Base-by-base conservation (phyloP, 2,329 filamentous ascomycete genomes). In the Neodidymelliopsis sp. region DNA sequence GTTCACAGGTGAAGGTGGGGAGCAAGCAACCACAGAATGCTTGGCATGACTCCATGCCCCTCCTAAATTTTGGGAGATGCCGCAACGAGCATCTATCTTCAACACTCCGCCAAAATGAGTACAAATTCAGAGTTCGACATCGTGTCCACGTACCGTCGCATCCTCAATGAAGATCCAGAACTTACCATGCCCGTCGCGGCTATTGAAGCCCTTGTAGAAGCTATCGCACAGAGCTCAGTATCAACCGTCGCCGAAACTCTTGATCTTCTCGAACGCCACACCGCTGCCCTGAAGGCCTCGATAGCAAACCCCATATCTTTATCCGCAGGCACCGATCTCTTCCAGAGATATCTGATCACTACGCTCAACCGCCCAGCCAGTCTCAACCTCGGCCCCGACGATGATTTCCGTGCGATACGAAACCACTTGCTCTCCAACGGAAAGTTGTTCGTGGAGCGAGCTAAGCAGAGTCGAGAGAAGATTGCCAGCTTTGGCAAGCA, bases 131-230 rank as follows among this genome's bases (percentile, higher is more conserved):
- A 53, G 6, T 78, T 77, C 63, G 75, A 80, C 71, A 85, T 90
- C 53, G 85, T 88, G 60, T 75, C 79, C 46, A 83, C 84, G 35
- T 90, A 90, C 77, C 80, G 83, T 63, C 75, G 79, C 38, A 81
- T 89, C 37, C 81, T 89, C 52, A 69, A 69, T 49, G 80, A 83
- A 40, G 91, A 97, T 71, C 82, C 88, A 9, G 90, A 96, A 54
- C 82, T 97, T 42, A 97, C 93, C 25, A 97, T 96, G 84, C 92
- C 94, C 56, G 90, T 99, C 45, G 94, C 94, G 15, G 91, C 92
- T 50, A 96, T 96, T 69, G 90, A 96, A 76, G 87, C 91, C 20
- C 82, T 99, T 51, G 94, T 97, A 60, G 85, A 88, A 67, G 87
- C 94, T 53, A 88, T 97, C 51, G 87, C 88, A 67, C 83, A 88